Percentiles rank a stretch among this genome's conserved stretches.
Conservation (phyloP, 1,139 yeast species). For the Candida gigantensis region DNA sequence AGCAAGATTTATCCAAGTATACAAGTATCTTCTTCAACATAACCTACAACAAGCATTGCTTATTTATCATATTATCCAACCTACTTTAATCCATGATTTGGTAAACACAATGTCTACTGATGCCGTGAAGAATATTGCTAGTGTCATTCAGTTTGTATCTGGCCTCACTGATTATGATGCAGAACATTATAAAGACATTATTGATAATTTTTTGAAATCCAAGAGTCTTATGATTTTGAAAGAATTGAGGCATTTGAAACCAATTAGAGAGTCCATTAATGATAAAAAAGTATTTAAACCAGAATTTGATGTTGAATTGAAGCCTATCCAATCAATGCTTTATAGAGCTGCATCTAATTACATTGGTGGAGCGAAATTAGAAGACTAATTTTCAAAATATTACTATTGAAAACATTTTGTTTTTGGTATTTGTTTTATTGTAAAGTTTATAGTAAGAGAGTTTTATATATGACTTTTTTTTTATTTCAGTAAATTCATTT, state of each 20-base stretch:
- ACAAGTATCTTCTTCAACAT: slow-evolving; percentile 41
- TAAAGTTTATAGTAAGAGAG: background rate
- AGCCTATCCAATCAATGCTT: slow-evolving; percentile 34
- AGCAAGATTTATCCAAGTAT: slow-evolving; percentile 53
- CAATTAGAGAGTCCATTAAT: slow-evolving; percentile 16
- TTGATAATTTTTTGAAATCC: slow-evolving; percentile 20
- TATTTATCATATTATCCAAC: slow-evolving; percentile 46
- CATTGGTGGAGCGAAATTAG: slow-evolving; percentile 40
- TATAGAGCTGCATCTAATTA: slow-evolving; percentile 42
- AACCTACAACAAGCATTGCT: slow-evolving; percentile 41
- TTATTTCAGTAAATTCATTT: no score
- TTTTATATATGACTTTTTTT: no score
- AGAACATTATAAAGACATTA: slow-evolving; percentile 17
- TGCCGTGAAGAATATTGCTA: slow-evolving; percentile 30
- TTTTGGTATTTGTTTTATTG: no score
- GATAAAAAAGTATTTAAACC: slow-evolving; percentile 17
- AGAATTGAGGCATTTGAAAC: slow-evolving; percentile 18
- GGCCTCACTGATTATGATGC: slow-evolving; percentile 21
- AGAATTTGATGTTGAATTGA: slow-evolving; percentile 21
- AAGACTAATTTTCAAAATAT: slow-evolving; percentile 31
- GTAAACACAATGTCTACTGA: slow-evolving; percentile 31
- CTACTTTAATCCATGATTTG: slow-evolving; percentile 40
- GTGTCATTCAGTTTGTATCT: slow-evolving; percentile 27
- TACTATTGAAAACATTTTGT: no score
- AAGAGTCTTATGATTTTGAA: slow-evolving; percentile 16